Base-by-base conservation (phyloP, 2,329 filamentous ascomycete species). In the Pseudogymnoascus pannorum region DNA sequence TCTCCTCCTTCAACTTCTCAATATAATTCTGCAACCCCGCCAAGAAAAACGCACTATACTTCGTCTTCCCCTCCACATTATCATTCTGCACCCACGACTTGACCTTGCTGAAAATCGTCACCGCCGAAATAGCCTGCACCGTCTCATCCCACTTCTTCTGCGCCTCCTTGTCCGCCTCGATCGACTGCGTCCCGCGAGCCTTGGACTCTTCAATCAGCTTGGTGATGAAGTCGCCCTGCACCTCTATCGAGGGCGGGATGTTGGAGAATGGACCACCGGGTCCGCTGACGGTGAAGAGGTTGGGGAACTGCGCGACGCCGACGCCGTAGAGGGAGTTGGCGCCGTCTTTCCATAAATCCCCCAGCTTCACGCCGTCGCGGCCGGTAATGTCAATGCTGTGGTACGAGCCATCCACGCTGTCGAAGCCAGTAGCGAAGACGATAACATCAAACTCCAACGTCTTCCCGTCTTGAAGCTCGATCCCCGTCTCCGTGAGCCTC, bases 271-370 rank as follows among this genome's bases (percentile, higher is more conserved):
- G 76, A 1, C 67, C 72, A 35, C 78, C 75, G 1, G 76, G 76
- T 0, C 75, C 75, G 60, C 75, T 76, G 6, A 70, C 68, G 61
- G 77, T 77, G 71, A 81, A 79, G 70, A 81, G 73, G 59, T 82
- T 81, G 0, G 78, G 77, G 64, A 77, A 79, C 3, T 73, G 72
- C 9, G 72, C 65, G 14, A 76, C 72, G 0, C 74, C 72, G 11
- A 76, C 72, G 1, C 79, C 79, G 1, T 81, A 64, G 4, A 69
- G 67, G 0, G 74, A 74, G 29, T 61, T 64, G 3, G 71, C 68
- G 3, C 72, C 72, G 2, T 72, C 59, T 6, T 65, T 62, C 73
- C 73, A 76, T 4, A 68, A 65, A 2, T 76, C 70, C 8, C 64
- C 63, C n/a, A 76, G 63, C 3, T 65, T 67, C 0, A 69, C 29